Evolutionary conservation across 2,329 filamentous ascomycete species (phyloP).

Genomic region (Cercospora brassicicola): DNA sequence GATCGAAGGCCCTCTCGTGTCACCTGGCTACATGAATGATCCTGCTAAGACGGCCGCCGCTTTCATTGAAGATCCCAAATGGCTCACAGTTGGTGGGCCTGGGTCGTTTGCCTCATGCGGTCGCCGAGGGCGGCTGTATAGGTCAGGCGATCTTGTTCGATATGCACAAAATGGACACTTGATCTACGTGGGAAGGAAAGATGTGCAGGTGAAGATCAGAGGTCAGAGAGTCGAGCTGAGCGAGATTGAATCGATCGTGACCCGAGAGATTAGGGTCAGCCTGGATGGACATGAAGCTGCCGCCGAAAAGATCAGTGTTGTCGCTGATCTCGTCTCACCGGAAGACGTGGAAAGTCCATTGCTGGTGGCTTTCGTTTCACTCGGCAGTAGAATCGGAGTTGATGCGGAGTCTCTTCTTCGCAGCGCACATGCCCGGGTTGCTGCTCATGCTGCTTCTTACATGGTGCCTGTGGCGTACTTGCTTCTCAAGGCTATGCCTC

Average conservation of each 20-base stretch:
- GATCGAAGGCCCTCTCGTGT: conserved; percentile 46
- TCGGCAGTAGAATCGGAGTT: not conserved
- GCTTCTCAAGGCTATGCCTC: not conserved
- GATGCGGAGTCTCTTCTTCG: not conserved
- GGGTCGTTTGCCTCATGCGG: conserved; percentile 40
- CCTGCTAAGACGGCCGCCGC: conserved; percentile 26
- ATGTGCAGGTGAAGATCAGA: conserved; percentile 75
- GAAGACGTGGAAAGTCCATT: not conserved
- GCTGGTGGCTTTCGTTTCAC: not conserved
- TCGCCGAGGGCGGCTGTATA: conserved; percentile 1
- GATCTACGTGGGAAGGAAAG: conserved; percentile 48
- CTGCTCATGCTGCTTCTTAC: conserved; percentile 1
- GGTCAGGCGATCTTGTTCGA: conserved; percentile 31
- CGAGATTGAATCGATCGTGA: conserved; percentile 60
- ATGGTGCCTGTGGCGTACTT: conserved; percentile 4
- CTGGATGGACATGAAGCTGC: not conserved
- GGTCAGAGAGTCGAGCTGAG: conserved; percentile 74
- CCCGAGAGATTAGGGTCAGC: not conserved
- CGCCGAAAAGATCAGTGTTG: not conserved
- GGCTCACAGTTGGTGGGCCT: conserved; percentile 4
- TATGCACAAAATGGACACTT: conserved; percentile 41
- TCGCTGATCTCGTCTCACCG: not conserved
- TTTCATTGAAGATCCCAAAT: conserved; percentile 32
- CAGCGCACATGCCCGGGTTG: not conserved
- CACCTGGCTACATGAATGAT: conserved; percentile 43